These are phyloP conservation scores for Agrocybe pediades DNA, from an alignment of 768 basidiomycete genomes.

Conservation along the genomic window DNA sequence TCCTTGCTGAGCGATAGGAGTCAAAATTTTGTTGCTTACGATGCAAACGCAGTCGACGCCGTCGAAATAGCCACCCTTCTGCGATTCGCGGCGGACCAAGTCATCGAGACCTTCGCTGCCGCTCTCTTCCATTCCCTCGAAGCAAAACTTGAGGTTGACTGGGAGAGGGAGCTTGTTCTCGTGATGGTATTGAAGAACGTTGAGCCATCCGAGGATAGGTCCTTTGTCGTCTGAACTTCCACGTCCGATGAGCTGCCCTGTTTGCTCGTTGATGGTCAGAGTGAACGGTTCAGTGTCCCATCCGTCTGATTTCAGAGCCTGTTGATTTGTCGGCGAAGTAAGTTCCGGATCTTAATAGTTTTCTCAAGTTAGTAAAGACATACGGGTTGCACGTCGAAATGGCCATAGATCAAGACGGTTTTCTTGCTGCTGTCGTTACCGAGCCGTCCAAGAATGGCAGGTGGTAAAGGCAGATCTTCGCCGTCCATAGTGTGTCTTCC, in stretches of 20 bases:
- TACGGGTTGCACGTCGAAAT: conserved; percentile 95
- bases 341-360: not conserved
- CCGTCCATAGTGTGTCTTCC: conserved; percentile 74
- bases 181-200: conserved; percentile 84
- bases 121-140: conserved; percentile 98
- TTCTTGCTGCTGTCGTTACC: conserved; percentile 89
- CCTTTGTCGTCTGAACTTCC: conserved; percentile 93
- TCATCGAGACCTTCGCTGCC: conserved; percentile 92
- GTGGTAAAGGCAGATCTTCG: conserved; percentile 73
- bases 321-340: not conserved
- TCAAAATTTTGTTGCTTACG: conserved; percentile 39
- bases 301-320: conserved; percentile 65
- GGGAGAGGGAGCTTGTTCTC: conserved; percentile 70
- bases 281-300: conserved; percentile 89
- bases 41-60: conserved; percentile 95
- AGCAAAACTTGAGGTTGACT: conserved; percentile 88
- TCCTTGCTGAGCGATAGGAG: not conserved
- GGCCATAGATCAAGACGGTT: conserved; percentile 92
- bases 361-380: not conserved
- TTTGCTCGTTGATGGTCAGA: conserved; percentile 48
- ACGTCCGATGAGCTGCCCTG: conserved; percentile 75
- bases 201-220: conserved; percentile 86
- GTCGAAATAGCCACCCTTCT: conserved; percentile 77
- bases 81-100: conserved; percentile 74
- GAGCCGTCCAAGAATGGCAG: conserved; percentile 78